Base-by-base conservation (phyloP, 805 yeast genomes). In the Yarrowia osloensis region DNA sequence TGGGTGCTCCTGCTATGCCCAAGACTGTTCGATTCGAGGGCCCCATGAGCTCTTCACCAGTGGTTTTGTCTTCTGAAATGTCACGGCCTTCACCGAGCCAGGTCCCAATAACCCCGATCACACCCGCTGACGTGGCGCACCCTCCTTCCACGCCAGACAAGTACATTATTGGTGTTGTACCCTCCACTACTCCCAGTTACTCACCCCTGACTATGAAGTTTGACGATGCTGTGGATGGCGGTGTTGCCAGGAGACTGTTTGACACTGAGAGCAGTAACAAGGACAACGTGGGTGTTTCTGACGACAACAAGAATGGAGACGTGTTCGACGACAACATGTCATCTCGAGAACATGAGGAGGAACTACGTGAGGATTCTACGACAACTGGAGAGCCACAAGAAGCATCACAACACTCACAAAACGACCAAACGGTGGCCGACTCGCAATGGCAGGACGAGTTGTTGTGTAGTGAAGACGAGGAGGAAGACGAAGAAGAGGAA, bases 391-490 rank as follows among this genome's bases (percentile, higher is more conserved):
- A 17, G 15, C 2, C 35, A n/a, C 17, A 11, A n/a, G 17, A 13
- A 0, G 50, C n/a, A 44, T 24, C 22, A 0, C 28, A n/a, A n/a
- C 54, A 28, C 17, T 33, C 35, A 12, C 13, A 33, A 11, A 33
- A 33, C 35, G 35, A 13, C 19, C 39, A 35, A 35, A 15, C 19
- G 0, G 54, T 61, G 22, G 66, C 52, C 11, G 66, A 44, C 15
- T 61, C 66, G 2, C 66, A 61, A 21, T 61, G 54, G 52, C 47
- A 44, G 7, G 66, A 35, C 26, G 54, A 44, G 15, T 33, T 61
- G 2, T 24, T 46, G 29, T 42, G 62, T 15, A 54, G 62, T 28
- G 49, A 40, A 2, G 49, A 39, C 3, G 62, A 54, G 35, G 62
- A 57, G 21, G 63, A 35, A 3, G 26, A n/a, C 8, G 46, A 40